These are phyloP conservation scores for Cyclanthera cordifolia DNA, from an alignment of 306 rosid genomes.

Conservation along the genomic window DNA sequence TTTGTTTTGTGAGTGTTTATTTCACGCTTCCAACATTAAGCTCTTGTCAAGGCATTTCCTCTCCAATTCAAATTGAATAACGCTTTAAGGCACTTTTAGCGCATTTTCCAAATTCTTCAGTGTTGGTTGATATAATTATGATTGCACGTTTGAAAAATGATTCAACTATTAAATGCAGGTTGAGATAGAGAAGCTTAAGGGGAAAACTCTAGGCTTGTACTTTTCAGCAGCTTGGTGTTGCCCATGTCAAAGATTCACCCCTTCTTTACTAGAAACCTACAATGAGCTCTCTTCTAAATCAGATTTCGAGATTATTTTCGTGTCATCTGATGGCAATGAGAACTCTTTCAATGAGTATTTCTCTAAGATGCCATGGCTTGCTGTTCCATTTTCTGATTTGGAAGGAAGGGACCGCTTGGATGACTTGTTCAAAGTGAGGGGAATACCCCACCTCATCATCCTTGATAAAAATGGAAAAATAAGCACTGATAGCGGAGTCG, in stretches of 20 bases:
- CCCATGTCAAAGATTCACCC: conserved; percentile 42
- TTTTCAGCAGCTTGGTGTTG: conserved; percentile 48
- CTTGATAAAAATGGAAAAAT: conserved; percentile 30
- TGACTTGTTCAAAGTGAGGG: conserved; percentile 31
- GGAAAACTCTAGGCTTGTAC: conserved; percentile 33
- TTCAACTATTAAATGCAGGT: conserved; percentile 15
- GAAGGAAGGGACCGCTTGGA: conserved; percentile 26
- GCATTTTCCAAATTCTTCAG: no score
- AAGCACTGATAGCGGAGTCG: conserved; percentile 20
- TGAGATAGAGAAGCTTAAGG: conserved; percentile 19
- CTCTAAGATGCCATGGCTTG: conserved; percentile 52
- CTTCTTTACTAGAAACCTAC: conserved; percentile 25
- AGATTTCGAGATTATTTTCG: conserved; percentile 33
- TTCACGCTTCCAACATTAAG: no score
- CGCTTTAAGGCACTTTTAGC: no score
- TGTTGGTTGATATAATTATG: no score
- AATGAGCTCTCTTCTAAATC: conserved; percentile 24
- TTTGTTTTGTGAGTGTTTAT: no score
- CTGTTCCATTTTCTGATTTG: conserved; percentile 28
- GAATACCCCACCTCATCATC: conserved; percentile 34
- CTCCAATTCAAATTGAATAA: no score
- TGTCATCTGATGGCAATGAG: conserved; percentile 35
- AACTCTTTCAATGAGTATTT: conserved; percentile 32
- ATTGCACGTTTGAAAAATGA: no score
- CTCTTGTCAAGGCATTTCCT: no score